Evolutionary conservation across 805 yeast species (phyloP), one percentile per base, ranked within the genome.

Genomic region (Kazachstania psychrophila): DNA sequence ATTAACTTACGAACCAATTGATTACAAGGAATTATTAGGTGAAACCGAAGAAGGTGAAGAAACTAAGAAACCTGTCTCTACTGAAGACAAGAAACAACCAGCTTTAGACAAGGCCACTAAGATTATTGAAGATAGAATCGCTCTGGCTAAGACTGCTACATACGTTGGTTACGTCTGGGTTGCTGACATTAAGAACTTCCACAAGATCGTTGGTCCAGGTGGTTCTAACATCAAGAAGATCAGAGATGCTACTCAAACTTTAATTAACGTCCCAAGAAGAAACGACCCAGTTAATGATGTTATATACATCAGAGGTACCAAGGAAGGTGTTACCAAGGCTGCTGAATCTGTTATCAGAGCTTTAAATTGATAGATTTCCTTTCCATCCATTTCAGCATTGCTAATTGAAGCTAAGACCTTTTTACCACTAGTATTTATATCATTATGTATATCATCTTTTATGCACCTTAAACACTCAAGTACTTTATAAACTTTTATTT

Each of bases 121-220:
- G 42, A 49, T 64, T 36, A 66, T 85, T 40, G 62, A 72, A 43
- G 63, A 63, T 18, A 64, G 75, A 38, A 58, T 83, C 47, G 69
- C 59, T 22, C 56, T 59, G 28, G 75, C 74, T 35, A 51, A 65
- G 40, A 48, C 52, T 16, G 75, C 73, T 35, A 66, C 68, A 30
- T 50, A 62, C 28, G 65, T 63, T 33, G 92, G 78, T 11, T 83
- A 75, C 72, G 61, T 81, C 42, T 79, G 80, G 70, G 61, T 75
- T 27, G 59, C 72, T 28, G 68, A 73, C 39, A 60, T 75, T 11
- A 52, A 60, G 19, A 54, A 56, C 31, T 79, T 81, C 58, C 71
- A 79, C 40, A 72, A 68, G 54, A 66, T 85, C 36, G 73, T 86
- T 44, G 95, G 95, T 7, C 76, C 85, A 12, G 79, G 74, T 47